Conservation (phyloP, 2,329 filamentous ascomycete genomes). For the Botrytis hyacinthi region DNA sequence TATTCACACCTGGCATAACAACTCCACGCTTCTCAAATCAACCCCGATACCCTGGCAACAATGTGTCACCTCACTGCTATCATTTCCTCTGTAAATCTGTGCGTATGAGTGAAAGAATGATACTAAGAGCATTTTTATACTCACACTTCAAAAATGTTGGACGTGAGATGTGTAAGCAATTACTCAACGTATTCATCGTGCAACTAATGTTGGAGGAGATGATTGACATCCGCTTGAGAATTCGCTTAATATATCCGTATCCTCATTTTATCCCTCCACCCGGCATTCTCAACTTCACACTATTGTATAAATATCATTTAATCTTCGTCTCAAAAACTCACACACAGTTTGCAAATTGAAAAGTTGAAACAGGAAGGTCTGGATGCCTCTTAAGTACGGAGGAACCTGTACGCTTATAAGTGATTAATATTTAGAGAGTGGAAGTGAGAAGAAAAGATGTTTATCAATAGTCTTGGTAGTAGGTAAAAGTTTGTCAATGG, state of each 20-base stretch:
- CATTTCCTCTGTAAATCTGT: background rate
- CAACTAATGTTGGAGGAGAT: background rate
- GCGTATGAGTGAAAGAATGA: background rate
- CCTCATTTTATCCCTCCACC: background rate
- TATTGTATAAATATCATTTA: background rate
- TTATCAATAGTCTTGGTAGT: background rate
- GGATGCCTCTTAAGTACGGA: accelerated
- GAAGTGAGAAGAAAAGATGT: accelerated
- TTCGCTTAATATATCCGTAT: background rate
- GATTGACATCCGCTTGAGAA: background rate
- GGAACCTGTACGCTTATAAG: accelerated
- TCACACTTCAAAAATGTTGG: accelerated
- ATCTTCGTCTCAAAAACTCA: background rate
- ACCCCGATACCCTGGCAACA: accelerated
- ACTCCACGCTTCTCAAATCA: background rate
- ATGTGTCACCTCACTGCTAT: background rate
- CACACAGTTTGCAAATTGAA: too few species aligned
- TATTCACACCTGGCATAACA: background rate
- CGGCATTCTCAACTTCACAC: background rate
- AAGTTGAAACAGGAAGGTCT: too few species aligned
- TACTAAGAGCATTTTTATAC: background rate
- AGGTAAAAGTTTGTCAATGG: background rate
- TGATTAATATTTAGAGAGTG: background rate
- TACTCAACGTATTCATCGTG: background rate
- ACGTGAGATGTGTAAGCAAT: background rate